Conservation (phyloP, 202 grass and related monocot species). For the Bolboschoenoplectus hybrid region DNA sequence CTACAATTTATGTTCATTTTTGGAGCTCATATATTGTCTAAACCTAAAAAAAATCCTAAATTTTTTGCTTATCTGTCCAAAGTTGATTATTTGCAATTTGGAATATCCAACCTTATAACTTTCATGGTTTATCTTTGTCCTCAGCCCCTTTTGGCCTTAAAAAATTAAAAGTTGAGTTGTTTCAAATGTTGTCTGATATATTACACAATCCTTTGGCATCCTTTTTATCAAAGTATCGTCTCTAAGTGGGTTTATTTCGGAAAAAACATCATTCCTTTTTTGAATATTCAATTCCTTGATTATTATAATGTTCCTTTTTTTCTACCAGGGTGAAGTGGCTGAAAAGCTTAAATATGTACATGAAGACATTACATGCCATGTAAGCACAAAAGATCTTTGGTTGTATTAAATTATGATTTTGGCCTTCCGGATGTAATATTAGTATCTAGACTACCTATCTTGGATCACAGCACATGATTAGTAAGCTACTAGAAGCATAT, state of each 20-base stretch:
- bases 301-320: conserved; percentile 33
- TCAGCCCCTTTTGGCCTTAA: conserved; percentile 20
- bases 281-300: conserved; percentile 2
- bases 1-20: background rate
- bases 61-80: conserved; percentile 1
- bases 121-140: background rate
- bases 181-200: background rate
- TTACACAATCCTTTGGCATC: background rate
- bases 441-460: background rate
- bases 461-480: background rate
- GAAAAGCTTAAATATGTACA: conserved; percentile 67
- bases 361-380: conserved; percentile 77
- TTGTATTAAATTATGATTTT: conserved; percentile 29
- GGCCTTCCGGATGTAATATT: background rate
- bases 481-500: background rate
- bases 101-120: background rate
- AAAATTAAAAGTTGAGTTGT: background rate
- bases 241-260: background rate
- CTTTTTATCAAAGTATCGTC: conserved; percentile 1
- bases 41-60: background rate
- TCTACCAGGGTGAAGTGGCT: conserved; percentile 69
- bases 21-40: background rate
- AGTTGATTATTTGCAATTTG: background rate
- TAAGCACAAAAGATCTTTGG: conserved; percentile 49
- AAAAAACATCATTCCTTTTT: background rate